Base-by-base conservation (phyloP, 176 grass and related monocot genomes). In the Musa schizocarpa region DNA sequence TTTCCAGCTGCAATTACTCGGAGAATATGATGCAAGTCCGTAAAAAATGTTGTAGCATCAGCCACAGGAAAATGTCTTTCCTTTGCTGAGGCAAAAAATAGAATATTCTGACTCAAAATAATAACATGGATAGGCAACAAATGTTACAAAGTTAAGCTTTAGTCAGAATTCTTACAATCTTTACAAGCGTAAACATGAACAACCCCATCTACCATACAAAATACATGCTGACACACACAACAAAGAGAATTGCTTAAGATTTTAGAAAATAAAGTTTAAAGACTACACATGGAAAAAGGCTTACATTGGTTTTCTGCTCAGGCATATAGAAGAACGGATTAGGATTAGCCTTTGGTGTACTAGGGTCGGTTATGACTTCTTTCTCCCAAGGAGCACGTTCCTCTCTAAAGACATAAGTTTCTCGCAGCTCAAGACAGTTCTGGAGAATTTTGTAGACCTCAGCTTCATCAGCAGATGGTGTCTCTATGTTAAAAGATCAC, bases 41-140 rank as follows among this genome's bases (percentile, higher is more conserved):
- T 96, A 76, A 96, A 92, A 82, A 96, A 96, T 3, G 93, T 88
- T 21, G 93, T 96, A 52, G 93, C 93, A 88, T 92, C 93, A 74
- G 83, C 79, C 74, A 96, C 85, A 66, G 87, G 93, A 74, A 79
- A 96, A 25, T 92, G 55, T 77, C 89, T 88, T 88, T 90, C 85
- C 78, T 78, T 90, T 80, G 71, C 93, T 96, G 89, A 77, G 86
- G 74, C 7, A 74, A 77, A 9, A 74, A 48, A 79, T 27, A 65
- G 77, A 26, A 55, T 9, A 13, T 16, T 57, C 53, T 6, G 62
- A n/a, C 27, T 52, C 70, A 52, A 77, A 51, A 62, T 29, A 50
- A 81, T 83, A 17, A 11, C 64, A 69, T 34, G 12, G 56, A 16
- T 78, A 69, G 2, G n/a, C 68, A n/a, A 11, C 81, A 63, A 82